These are phyloP conservation scores for Mycosarcoma maydis DNA, from an alignment of 1,284 basidiomycete species.

Conservation along the genomic window DNA sequence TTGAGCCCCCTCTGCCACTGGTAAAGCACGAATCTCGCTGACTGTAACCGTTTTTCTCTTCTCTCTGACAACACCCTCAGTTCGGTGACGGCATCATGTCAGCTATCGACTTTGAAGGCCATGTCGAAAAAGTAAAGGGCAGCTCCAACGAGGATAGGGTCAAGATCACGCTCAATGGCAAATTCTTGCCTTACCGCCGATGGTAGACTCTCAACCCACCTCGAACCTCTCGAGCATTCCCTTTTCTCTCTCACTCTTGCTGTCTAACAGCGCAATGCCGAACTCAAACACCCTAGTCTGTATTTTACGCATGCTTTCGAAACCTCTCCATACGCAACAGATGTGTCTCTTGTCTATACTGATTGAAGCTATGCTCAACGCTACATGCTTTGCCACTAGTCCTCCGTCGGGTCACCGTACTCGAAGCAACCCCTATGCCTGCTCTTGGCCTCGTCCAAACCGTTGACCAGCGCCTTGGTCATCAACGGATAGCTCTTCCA, in stretches of 20 bases:
- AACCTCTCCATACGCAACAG: too few relatives aligned
- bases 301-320: too few relatives aligned
- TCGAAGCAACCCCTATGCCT: constrained; percentile 54
- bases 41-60: not conserved
- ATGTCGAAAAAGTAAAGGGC: constrained; percentile 56
- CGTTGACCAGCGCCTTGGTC: constrained; percentile 37
- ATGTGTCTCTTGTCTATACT: too few relatives aligned
- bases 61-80: too few relatives aligned
- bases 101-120: constrained; percentile 61
- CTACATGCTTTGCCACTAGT: constrained; percentile 12
- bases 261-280: not conserved
- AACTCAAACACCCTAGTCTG: too few relatives aligned
- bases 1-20: not conserved
- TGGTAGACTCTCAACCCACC: constrained; percentile 26
- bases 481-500: constrained; percentile 47
- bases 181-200: constrained; percentile 55
- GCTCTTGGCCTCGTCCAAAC: constrained; percentile 45
- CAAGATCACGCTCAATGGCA: constrained; percentile 62
- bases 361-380: too few relatives aligned
- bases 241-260: not conserved
- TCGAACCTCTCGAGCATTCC: too few relatives aligned
- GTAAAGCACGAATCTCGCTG: not conserved
- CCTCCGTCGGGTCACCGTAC: constrained; percentile 56
- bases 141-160: constrained; percentile 55
- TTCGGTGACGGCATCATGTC: constrained; percentile 62